Percentiles rank a stretch among this genome's conserved stretches.
These are phyloP conservation scores for Ceratocystiopsis sp. DNA, from an alignment of 2,329 filamentous ascomycete species.

Conservation along the genomic window DNA sequence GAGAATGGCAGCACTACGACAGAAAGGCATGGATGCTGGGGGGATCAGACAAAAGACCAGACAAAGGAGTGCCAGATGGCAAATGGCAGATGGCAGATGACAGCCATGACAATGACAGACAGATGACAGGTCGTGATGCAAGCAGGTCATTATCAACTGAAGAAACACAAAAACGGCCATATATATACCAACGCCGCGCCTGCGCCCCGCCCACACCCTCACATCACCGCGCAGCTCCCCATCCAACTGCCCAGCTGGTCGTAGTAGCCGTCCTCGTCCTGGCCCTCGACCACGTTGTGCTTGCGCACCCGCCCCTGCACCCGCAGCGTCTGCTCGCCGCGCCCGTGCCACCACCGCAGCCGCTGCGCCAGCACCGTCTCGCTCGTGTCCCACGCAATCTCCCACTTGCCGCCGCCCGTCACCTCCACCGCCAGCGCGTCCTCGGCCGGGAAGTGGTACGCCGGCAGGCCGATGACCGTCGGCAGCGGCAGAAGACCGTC, in stretches of 20 bases:
- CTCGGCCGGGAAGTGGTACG: slow-evolving; percentile 70
- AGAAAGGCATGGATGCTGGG: too few species aligned
- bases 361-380: slow-evolving; percentile 55
- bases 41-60: too few species aligned
- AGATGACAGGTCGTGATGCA: too few species aligned
- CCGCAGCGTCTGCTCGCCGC: slow-evolving; percentile 65
- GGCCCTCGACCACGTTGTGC: slow-evolving; percentile 36
- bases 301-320: slow-evolving; percentile 57
- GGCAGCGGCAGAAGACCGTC: slow-evolving; percentile 23
- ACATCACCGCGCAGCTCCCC: slow-evolving; percentile 37
- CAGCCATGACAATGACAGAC: too few species aligned
- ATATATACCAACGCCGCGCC: not conserved
- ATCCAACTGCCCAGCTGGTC: slow-evolving; percentile 43
- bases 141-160: too few species aligned
- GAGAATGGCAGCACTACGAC: too few species aligned
- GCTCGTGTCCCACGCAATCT: slow-evolving; percentile 56
- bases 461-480: slow-evolving; percentile 73
- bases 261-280: slow-evolving; percentile 63
- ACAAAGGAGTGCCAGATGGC: too few species aligned
- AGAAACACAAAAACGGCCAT: not conserved
- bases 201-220: slow-evolving; percentile 4
- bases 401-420: slow-evolving; percentile 78
- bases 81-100: too few species aligned
- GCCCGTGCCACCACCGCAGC: slow-evolving; percentile 83
- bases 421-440: slow-evolving; percentile 48